Evolutionary conservation across 148 eudicot species (phyloP), one percentile per base, ranked within the genome.

Genomic region (Vaccinium vitisidaea): DNA sequence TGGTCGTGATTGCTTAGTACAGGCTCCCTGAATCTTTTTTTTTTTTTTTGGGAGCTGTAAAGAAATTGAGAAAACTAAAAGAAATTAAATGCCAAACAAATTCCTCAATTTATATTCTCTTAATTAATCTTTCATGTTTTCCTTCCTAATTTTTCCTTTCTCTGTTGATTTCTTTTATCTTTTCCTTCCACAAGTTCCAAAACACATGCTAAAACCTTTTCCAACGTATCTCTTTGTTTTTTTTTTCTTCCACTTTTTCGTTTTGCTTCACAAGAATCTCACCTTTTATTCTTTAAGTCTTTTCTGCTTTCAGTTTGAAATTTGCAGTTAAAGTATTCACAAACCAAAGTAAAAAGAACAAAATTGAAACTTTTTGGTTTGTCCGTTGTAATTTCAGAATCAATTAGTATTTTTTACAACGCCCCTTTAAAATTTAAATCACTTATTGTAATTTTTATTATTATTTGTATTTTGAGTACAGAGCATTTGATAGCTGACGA

Each of bases 401-500:
- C 6, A 43, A 43, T 43, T 43, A 43, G 39, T 43, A 43, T 43
- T 5, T 43, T 43, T 43, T 43, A 43, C 0, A 43, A 43, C 6
- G 46, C 43, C 5, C 5, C 30, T 50, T 9, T 11, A 11, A 77
- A 77, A 79, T 53, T 11, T 52, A 11, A 8, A 23, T 58, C 16
- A 14, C 5, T 58, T 58, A 14, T 58, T 18, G 5, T 12, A 1
- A 11, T 58, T 8, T 32, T 30, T 25, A 9, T 75, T 18, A 23
- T n/a, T 10, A 25, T 25, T 50, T 25, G 14, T 48, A n/a, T 14
- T 46, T 70, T 55, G 32, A 39, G 32, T 58, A 54, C 88, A 97
- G 99, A 93, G 4, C 88, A 88, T 85, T 84, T 97, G 88, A 97
- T 94, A 27, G 99, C 98, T 39, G 99, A 95, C 87, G 99, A 97